A percentile compares a stretch with the other conserved stretches of the same genome.
phyloP scores from a whole-genome alignment of 179 eudicot genomes.

The Patellifolia procumbens region DNA sequence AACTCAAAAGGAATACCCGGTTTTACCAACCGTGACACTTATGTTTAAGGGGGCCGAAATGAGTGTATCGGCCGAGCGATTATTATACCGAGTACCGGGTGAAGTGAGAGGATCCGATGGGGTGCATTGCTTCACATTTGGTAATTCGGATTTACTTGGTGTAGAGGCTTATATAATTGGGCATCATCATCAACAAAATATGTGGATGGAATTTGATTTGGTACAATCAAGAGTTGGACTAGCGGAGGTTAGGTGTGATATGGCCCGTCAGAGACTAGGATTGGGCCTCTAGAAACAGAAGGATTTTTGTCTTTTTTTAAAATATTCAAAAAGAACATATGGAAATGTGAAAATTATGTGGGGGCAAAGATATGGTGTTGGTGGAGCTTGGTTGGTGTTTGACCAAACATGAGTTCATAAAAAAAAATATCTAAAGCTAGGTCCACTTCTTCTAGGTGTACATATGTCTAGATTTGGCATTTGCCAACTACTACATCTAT shows the following conservation, averaged over 20 bases:
- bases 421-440: neutral
- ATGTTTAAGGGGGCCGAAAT: conserved; percentile 76
- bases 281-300: conserved; percentile 26
- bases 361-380: conserved; percentile 17
- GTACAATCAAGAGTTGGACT: conserved; percentile 72
- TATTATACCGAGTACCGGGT: conserved; percentile 64
- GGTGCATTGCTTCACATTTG: conserved; percentile 77
- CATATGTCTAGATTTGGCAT: conserved; percentile 19
- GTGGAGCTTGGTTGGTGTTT: conserved; percentile 15
- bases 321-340: too few relatives aligned
- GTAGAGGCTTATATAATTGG: conserved; percentile 78
- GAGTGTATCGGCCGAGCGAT: conserved; percentile 61
- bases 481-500: conserved; percentile 16
- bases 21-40: conserved; percentile 60
- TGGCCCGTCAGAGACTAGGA: conserved; percentile 68
- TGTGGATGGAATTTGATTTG: conserved; percentile 94
- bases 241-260: conserved; percentile 76
- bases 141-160: conserved; percentile 83
- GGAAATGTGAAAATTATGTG: neutral
- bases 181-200: conserved; percentile 85
- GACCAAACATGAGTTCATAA: conserved; percentile 17
- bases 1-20: conserved; percentile 39
- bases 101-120: conserved; percentile 46
- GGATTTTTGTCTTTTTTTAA: neutral
- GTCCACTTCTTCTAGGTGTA: conserved; percentile 15